Conservation (phyloP, 2,329 filamentous ascomycete genomes). For the Dactylonectria macrodidyma region DNA sequence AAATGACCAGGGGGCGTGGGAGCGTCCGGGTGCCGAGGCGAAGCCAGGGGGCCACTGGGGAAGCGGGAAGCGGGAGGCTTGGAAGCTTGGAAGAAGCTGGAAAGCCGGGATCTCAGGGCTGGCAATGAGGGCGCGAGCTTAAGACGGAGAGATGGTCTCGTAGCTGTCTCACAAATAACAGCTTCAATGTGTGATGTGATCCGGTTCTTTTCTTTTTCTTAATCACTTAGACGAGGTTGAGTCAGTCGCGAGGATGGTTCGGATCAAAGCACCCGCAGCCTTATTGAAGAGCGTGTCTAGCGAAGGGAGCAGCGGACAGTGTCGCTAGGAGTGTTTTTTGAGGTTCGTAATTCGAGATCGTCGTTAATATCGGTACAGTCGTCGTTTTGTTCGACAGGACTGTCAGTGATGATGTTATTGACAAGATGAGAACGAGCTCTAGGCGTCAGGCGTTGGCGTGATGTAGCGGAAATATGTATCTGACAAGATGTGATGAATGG, state of each 20-base stretch:
- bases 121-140: slow-evolving; percentile 23
- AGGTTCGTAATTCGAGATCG: neutral
- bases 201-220: slow-evolving; percentile 8
- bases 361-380: neutral
- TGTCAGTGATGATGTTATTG: neutral
- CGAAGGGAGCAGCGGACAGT: slow-evolving; percentile 1
- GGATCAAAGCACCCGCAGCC: neutral
- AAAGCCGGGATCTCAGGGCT: neutral
- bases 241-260: neutral
- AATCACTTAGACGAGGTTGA: slow-evolving; percentile 4
- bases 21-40: slow-evolving; percentile 22
- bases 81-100: slow-evolving; percentile 8
- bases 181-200: neutral
- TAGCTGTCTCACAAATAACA: slow-evolving; percentile 2
- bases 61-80: slow-evolving; percentile 13
- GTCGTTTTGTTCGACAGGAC: slow-evolving; percentile 1
- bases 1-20: slow-evolving; percentile 18
- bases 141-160: neutral
- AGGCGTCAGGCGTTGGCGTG: neutral
- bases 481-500: slow-evolving; percentile 16
- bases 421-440: neutral
- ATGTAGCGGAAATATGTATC: slow-evolving; percentile 7
- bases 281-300: slow-evolving; percentile 4
- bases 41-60: slow-evolving; percentile 23
- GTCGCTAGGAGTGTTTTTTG: neutral